Evolutionary conservation across 2,329 filamentous ascomycete genomes (phyloP).

Genomic region (Apiospora arundinis): DNA sequence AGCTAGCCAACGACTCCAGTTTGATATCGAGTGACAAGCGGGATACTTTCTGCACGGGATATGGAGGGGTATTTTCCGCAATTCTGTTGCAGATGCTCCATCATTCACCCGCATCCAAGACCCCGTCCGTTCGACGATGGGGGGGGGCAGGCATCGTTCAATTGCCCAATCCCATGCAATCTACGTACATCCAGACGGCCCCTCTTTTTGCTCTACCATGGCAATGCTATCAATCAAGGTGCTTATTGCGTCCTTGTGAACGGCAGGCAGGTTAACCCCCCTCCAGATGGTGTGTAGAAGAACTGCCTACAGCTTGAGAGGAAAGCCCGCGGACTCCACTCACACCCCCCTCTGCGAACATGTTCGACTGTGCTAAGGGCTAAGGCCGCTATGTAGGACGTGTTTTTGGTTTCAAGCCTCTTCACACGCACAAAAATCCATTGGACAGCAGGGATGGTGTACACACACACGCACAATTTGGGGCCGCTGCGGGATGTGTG

Average conservation of each 20-base stretch:
- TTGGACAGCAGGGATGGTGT: constrained; percentile 37
- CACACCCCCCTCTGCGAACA: background rate
- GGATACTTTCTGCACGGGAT: background rate
- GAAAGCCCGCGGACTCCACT: constrained; percentile 22
- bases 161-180: background rate
- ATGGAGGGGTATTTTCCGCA: constrained; percentile 2
- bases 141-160: background rate
- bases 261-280: background rate
- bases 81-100: background rate
- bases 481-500: constrained; percentile 35
- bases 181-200: background rate
- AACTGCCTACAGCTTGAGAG: background rate
- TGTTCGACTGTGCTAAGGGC: constrained; percentile 17
- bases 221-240: constrained; percentile 15
- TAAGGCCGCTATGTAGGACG: background rate
- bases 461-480: constrained; percentile 24
- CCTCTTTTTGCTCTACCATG: background rate
- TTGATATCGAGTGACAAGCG: background rate
- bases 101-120: constrained; percentile 5
- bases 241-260: background rate
- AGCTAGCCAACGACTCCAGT: background rate
- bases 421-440: constrained; percentile 28
- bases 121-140: background rate
- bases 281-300: background rate
- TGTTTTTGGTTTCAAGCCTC: constrained; percentile 42